A percentile compares a stretch with the other conserved stretches of the same genome.
Evolutionary conservation across 208 protist species (phyloP).

Genomic region (Trypanosoma avium): DNA sequence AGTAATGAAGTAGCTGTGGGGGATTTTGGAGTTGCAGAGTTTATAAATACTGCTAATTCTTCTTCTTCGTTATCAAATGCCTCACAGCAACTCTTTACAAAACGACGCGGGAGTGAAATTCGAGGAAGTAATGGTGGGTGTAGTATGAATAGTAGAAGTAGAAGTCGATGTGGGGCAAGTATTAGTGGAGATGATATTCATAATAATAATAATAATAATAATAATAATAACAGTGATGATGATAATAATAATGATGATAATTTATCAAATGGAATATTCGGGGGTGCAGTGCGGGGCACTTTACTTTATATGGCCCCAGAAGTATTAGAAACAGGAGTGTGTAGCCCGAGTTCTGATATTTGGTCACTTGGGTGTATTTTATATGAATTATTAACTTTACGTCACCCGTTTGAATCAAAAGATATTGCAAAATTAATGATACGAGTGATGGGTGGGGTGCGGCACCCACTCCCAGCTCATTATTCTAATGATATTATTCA

Average conservation of each 20-base stretch:
- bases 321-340: conserved; percentile 73
- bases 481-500: conserved; percentile 54
- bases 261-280: conserved; percentile 18
- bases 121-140: not conserved
- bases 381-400: conserved; percentile 85
- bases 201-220: not conserved
- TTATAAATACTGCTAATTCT: conserved; percentile 50
- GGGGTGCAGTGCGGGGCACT: conserved; percentile 88
- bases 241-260: not conserved
- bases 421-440: conserved; percentile 76
- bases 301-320: conserved; percentile 95
- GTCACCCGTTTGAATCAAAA: conserved; percentile 82
- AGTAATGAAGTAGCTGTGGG: conserved; percentile 69
- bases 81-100: conserved; percentile 15
- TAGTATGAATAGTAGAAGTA: not conserved
- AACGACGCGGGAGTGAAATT: conserved; percentile 1
- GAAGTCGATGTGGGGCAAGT: not conserved
- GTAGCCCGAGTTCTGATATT: conserved; percentile 78
- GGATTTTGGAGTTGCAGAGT: conserved; percentile 88
- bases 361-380: conserved; percentile 93
- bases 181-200: not conserved
- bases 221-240: not conserved
- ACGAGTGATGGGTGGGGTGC: conserved; percentile 69
- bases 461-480: conserved; percentile 65
- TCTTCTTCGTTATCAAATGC: not conserved